These are phyloP conservation scores for Thermoascus crustaceus DNA, from an alignment of 2,329 filamentous ascomycete species.

Conservation along the genomic window DNA sequence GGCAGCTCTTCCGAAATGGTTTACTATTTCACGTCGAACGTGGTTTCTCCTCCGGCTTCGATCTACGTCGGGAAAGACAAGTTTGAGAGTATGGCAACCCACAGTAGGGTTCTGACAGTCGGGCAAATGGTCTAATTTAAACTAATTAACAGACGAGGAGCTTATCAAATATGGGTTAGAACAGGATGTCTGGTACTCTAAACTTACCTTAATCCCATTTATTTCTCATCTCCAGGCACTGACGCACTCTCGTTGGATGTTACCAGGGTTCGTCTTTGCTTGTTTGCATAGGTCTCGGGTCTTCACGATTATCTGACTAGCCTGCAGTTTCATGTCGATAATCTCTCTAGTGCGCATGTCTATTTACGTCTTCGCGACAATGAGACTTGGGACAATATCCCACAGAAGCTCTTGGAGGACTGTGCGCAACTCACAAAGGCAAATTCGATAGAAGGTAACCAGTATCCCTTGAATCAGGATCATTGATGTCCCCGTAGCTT, in stretches of 20 bases:
- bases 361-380: slow-evolving; percentile 78
- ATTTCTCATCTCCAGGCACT: not conserved
- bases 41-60: slow-evolving; percentile 71
- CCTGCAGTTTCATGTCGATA: slow-evolving; percentile 85
- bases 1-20: slow-evolving; percentile 57
- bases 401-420: slow-evolving; percentile 66
- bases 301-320: slow-evolving; percentile 1
- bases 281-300: too few species aligned
- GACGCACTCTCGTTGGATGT: too few species aligned
- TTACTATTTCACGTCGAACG: slow-evolving; percentile 86
- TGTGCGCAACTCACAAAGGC: slow-evolving; percentile 97
- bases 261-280: slow-evolving; percentile 9
- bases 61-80: slow-evolving; percentile 99
- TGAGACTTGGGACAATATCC: slow-evolving; percentile 76
- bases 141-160: slow-evolving; percentile 70
- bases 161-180: slow-evolving; percentile 91
- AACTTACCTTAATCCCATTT: too few species aligned
- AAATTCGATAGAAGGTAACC: slow-evolving; percentile 86
- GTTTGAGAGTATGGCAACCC: slow-evolving; percentile 69
- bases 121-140: slow-evolving; percentile 5
- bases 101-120: slow-evolving; percentile 9
- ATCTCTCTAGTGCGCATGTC: slow-evolving; percentile 91
- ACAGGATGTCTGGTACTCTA: slow-evolving; percentile 76
- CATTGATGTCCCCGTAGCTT: slow-evolving; percentile 4
- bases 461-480: not conserved